These are phyloP conservation scores for Syzygium aromaticum DNA, from an alignment of 345 rosid genomes.

Conservation along the genomic window DNA sequence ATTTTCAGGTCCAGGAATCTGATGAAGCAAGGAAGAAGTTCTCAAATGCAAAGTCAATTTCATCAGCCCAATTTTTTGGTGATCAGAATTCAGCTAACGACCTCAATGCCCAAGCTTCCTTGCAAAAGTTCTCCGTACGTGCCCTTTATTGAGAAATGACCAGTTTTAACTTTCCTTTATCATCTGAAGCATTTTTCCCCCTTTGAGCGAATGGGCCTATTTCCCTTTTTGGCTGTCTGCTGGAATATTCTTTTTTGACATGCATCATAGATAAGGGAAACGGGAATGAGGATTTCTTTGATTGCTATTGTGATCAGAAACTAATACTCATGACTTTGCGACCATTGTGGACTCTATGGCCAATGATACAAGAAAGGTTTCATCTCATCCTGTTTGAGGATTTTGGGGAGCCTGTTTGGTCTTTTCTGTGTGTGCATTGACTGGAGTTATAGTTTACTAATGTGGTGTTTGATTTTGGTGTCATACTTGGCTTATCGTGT, in stretches of 20 bases:
- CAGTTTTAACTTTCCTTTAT: not conserved
- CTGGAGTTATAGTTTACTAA: not conserved
- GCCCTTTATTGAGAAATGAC: not conserved
- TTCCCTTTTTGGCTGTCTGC: not conserved
- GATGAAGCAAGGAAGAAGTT: conserved; percentile 98
- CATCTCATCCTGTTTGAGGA: not conserved
- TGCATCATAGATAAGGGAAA: not conserved
- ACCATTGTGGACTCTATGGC: not conserved
- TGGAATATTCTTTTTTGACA: not conserved
- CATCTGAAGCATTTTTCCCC: not conserved
- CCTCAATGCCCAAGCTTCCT: conserved; percentile 62
- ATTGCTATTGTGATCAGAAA: not conserved
- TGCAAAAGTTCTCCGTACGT: conserved; percentile 88
- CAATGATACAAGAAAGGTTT: not conserved
- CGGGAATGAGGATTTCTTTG: not conserved
- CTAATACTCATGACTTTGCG: not conserved
- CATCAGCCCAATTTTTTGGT: conserved; percentile 91
- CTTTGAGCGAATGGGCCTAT: not conserved
- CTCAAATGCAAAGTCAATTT: conserved; percentile 90
- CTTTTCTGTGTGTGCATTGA: not conserved
- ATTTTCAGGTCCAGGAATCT: conserved; percentile 65
- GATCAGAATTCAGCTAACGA: conserved; percentile 50
- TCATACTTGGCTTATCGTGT: not conserved
- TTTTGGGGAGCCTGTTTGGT: not conserved
- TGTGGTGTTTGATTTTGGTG: not conserved